Conservation (phyloP, 306 rosid species). For the Castanospermum australe region DNA sequence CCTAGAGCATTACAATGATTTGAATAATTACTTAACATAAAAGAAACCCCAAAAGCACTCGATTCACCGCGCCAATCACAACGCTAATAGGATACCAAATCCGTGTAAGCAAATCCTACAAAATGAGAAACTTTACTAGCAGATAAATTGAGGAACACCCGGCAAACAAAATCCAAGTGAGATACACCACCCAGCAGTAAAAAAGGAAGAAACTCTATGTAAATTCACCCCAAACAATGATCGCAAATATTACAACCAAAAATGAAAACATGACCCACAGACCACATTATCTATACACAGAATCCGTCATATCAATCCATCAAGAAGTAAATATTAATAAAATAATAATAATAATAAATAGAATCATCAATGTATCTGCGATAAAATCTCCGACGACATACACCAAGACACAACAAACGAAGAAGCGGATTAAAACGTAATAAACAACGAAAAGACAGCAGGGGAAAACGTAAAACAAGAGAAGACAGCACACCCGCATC, state of each 20-base stretch:
- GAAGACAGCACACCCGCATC: conserved; percentile 28
- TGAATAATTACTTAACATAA: neutral
- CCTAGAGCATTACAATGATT: neutral
- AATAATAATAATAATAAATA: too few relatives aligned
- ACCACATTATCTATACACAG: neutral
- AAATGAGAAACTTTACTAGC: neutral
- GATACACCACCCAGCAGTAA: neutral
- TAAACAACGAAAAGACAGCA: neutral
- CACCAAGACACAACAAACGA: neutral
- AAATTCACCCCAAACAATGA: neutral
- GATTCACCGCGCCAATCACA: neutral
- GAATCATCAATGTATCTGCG: neutral
- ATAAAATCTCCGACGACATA: neutral
- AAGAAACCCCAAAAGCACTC: neutral
- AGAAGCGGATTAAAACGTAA: neutral
- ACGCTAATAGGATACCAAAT: neutral
- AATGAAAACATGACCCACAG: neutral
- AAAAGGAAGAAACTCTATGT: neutral
- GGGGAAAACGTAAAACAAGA: neutral
- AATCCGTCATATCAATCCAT: neutral
- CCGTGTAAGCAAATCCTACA: neutral
- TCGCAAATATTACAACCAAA: neutral
- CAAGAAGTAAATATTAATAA: neutral
- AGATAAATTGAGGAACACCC: neutral
- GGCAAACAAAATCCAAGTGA: neutral